Evolutionary conservation across 805 yeast species (phyloP).

Genomic region (Brettanomyces bruxellensis): DNA sequence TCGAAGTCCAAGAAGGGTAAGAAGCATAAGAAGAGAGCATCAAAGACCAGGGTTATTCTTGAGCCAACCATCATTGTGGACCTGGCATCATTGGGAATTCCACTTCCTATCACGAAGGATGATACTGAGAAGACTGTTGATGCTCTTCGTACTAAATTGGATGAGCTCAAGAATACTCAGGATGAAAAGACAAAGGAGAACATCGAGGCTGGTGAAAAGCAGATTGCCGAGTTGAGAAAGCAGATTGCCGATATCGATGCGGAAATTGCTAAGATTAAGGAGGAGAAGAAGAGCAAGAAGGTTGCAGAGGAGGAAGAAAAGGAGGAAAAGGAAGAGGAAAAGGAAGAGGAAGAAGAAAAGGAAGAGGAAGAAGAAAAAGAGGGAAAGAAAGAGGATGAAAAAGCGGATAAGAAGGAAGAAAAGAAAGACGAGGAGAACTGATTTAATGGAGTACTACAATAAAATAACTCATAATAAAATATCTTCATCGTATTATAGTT

Average conservation of each 20-base stretch:
- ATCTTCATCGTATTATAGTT: too few relatives aligned
- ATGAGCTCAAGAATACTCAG: slow-evolving; percentile 64
- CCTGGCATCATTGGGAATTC: slow-evolving; percentile 65
- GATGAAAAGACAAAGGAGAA: slow-evolving; percentile 73
- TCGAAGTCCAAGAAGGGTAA: slow-evolving; percentile 43
- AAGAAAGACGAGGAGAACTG: background rate
- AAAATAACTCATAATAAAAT: too few relatives aligned
- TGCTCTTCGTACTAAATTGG: slow-evolving; percentile 63
- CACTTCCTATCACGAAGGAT: slow-evolving; percentile 69
- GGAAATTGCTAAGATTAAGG: slow-evolving; percentile 21
- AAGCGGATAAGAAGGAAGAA: background rate
- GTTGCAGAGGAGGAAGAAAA: slow-evolving; percentile 4
- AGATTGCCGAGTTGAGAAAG: slow-evolving; percentile 61
- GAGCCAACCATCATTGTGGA: slow-evolving; percentile 75
- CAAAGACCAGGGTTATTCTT: slow-evolving; percentile 46
- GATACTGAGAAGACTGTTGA: slow-evolving; percentile 59
- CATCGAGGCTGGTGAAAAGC: slow-evolving; percentile 67
- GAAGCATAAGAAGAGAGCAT: slow-evolving; percentile 28
- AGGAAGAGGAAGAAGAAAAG: slow-evolving; percentile 1
- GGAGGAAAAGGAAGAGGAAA: slow-evolving; percentile 4
- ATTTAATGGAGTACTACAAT: background rate
- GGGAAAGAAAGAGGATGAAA: slow-evolving; percentile 3
- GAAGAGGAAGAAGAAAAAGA: slow-evolving; percentile 4
- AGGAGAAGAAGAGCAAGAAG: slow-evolving; percentile 10
- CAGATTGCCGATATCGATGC: slow-evolving; percentile 22